Evolutionary conservation across 192 early-diverging fungal genomes (phyloP), one percentile per base, ranked within the genome.

Genomic region (Podila clonocystis): DNA sequence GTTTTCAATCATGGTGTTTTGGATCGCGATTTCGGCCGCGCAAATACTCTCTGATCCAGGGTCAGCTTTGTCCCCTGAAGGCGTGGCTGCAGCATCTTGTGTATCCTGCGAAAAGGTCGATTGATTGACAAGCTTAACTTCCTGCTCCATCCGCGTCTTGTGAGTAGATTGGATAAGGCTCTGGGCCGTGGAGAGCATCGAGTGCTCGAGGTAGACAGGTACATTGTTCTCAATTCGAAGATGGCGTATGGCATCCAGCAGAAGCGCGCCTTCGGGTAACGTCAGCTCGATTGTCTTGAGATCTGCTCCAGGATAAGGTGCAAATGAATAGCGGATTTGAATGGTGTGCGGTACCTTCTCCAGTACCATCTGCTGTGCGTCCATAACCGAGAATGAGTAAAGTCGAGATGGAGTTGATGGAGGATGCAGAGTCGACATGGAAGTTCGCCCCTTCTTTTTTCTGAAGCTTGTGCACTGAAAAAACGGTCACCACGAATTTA

Each of bases 121-220:
- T 13, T 58, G 7, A 24, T 77, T 64, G 58, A 64, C 70, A 30
- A 52, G 61, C 60, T 65, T 72, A 33, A 38, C 73, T 7, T 72
- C 58, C 17, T 62, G 50, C 58, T 74, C 68, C 52, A 78, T 50
- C 5, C 58, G 38, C n/a, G 31, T 36, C 22, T 75, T 74, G 26
- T 74, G 79, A n/a, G 75, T 75, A 19, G 82, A 67, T 6, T 80
- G 67, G 61, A 87, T 79, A 11, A 82, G 45, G n/a, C 49, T 64
- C 50, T 85, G 49, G 0, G 85, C 73, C 17, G 78, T 82, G 12
- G 88, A 86, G 31, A 87, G 68, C 19, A 89, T 65, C 15, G 86
- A 85, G 26, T 74, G 66, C 59, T 84, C 83, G 12, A 89, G 67
- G 62, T 89, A 87, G 57, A 83, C 65, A 26, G 86, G 86, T 4